Base-by-base conservation (phyloP, 306 rosid species). In the Sphenostylis stenocarpa region DNA sequence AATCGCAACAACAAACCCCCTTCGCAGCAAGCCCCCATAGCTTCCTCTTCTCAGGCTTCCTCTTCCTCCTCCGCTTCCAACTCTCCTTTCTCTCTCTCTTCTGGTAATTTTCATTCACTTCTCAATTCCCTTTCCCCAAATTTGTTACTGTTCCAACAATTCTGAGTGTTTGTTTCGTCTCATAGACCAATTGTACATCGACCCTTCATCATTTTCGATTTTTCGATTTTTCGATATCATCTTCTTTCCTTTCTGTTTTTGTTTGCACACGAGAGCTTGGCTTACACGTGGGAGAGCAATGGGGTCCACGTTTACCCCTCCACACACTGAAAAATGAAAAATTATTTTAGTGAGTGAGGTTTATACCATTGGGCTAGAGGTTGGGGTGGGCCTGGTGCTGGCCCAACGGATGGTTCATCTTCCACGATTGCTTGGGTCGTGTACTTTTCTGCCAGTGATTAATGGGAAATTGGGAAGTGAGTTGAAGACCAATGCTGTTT, bases 41-140 rank as follows among this genome's bases (percentile, higher is more conserved):
- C 64, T 3, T 58, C 79, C 6, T 80, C 84, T 55, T 70, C 82
- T n/a, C 66, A 69, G 1, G 24, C 61, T 3, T 58, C 65, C 2
- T 26, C 31, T 4, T 48, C 58, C 3, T 51, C 29, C 1, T 41
- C 82, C 28, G 67, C 83, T 29, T 63, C 84, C 26, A 61, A 41
- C 12, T 41, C 47, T 41, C 4, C 4, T 55, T 51, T 70, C 49
- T 64, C 24, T 71, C 77, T 79, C 29, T 23, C 82, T 82, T 71
- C 82, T 33, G 83, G 80, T 85, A 78, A 47, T 6, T 10, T 7
- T 38, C 7, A 23, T 65, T 0, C 13, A n/a, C 31, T 17, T 61
- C 23, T 61, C 9, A 61, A 14, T 12, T 62, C 26, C 67, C 58
- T 11, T 8, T 41, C 16, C 47, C 15, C 47, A 10, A 10, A 41